phyloP scores from a whole-genome alignment of 2,329 filamentous ascomycete genomes.

The Aspergillus pseudoglaucus region DNA sequence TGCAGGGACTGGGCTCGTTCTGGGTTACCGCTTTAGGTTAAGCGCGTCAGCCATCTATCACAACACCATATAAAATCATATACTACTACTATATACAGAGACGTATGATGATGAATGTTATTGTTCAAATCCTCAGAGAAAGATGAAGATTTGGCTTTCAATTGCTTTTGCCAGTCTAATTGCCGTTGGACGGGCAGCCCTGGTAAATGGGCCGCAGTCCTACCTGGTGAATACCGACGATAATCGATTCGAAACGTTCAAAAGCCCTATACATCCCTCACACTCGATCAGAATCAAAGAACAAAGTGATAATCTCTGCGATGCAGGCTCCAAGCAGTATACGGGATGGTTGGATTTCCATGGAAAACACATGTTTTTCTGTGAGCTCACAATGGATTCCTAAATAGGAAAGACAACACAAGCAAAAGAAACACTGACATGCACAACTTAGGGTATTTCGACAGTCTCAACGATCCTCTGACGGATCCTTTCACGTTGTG shows the following conservation, averaged over 20 bases:
- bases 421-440: not conserved
- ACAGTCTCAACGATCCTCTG: constrained; percentile 16
- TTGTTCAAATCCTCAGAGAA: not conserved
- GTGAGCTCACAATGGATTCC: not conserved
- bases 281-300: constrained; percentile 20
- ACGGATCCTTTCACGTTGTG: constrained; percentile 17
- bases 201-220: not conserved
- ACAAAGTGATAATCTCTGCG: constrained; percentile 19
- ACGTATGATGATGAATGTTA: not conserved
- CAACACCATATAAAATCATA: not conserved
- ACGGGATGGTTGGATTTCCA: constrained; percentile 22
- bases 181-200: not conserved
- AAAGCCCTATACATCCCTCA: constrained; percentile 9
- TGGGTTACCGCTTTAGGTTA: not conserved
- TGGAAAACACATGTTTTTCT: constrained; percentile 14
- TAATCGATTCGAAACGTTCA: constrained; percentile 3
- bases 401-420: not conserved
- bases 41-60: not conserved
- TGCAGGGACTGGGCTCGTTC: not conserved
- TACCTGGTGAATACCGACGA: not conserved
- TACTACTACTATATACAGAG: not conserved
- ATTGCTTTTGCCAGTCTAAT: not conserved
- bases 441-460: constrained; percentile 11
- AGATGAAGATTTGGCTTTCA: not conserved
- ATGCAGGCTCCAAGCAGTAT: constrained; percentile 20